phyloP scores from a whole-genome alignment of 148 eudicot species.

The Chenopodium formosanum region DNA sequence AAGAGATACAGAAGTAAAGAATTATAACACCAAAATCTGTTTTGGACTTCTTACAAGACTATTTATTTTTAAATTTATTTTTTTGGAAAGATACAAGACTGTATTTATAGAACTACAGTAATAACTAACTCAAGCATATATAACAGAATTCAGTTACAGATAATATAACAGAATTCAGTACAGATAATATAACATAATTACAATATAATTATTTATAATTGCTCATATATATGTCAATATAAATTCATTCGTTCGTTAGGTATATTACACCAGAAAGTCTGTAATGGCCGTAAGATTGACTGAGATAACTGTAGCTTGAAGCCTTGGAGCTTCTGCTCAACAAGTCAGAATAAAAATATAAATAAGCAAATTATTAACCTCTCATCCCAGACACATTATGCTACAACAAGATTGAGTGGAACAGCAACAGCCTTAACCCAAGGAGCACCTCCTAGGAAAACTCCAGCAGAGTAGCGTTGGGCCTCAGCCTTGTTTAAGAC shows the following conservation, averaged over 20 bases:
- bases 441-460: constrained; percentile 34
- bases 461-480: constrained; percentile 21
- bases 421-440: constrained; percentile 26
- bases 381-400: constrained; percentile 5
- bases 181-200: too few species aligned
- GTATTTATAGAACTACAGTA: too few species aligned
- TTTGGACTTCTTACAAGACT: too few species aligned
- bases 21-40: too few species aligned
- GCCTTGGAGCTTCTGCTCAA: background rate
- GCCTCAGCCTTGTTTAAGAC: constrained; percentile 27
- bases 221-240: too few species aligned
- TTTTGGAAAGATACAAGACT: too few species aligned
- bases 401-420: constrained; percentile 22
- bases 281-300: background rate
- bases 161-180: too few species aligned
- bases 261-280: background rate
- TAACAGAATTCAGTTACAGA: too few species aligned
- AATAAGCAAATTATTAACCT: background rate
- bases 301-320: background rate
- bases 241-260: background rate
- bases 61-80: too few species aligned
- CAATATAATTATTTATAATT: too few species aligned
- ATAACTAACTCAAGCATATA: too few species aligned
- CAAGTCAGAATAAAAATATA: background rate
- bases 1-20: too few species aligned